Percentiles rank a stretch among this genome's conserved stretches.
Evolutionary conservation across 1,284 basidiomycete genomes (phyloP).

Genomic region (Trametes versicolor): DNA sequence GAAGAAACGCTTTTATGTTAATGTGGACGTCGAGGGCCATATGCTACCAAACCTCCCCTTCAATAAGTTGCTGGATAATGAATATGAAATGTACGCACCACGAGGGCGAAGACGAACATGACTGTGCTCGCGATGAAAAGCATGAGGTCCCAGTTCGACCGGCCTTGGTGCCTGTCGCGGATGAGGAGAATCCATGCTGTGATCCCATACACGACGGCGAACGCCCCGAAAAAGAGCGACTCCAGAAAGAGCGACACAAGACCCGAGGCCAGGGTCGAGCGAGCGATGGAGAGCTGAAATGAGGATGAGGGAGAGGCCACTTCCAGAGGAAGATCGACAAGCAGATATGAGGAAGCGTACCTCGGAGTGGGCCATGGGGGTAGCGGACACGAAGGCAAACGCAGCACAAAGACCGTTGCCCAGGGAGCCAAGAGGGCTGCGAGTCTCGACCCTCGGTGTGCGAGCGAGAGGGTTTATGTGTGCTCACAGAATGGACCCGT

Average conservation of each 20-base stretch:
- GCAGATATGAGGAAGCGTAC: neutral
- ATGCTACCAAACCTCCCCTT: slow-evolving; percentile 7
- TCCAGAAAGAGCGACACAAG: slow-evolving; percentile 28
- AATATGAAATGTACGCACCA: slow-evolving; percentile 5
- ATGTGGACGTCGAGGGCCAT: slow-evolving; percentile 17
- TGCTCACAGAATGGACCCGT: neutral
- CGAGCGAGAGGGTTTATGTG: slow-evolving; percentile 3
- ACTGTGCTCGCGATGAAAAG: slow-evolving; percentile 19
- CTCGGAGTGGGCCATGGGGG: slow-evolving; percentile 6
- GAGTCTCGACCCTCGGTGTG: neutral
- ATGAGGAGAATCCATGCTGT: slow-evolving; percentile 22
- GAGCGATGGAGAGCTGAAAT: slow-evolving; percentile 4
- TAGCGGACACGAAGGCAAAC: neutral
- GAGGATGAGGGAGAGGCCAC: neutral
- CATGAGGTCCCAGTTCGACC: neutral
- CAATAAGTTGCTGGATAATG: neutral
- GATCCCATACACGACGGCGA: slow-evolving; percentile 26
- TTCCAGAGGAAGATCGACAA: neutral
- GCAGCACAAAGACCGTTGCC: neutral
- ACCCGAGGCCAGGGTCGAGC: slow-evolving; percentile 12
- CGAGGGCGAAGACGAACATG: slow-evolving; percentile 23
- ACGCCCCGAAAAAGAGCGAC: slow-evolving; percentile 27
- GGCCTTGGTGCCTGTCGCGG: slow-evolving; percentile 1
- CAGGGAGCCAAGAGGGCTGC: neutral
- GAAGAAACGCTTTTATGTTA: slow-evolving; percentile 8